phyloP scores from a whole-genome alignment of 148 eudicot species.

The Rheum nobile region DNA sequence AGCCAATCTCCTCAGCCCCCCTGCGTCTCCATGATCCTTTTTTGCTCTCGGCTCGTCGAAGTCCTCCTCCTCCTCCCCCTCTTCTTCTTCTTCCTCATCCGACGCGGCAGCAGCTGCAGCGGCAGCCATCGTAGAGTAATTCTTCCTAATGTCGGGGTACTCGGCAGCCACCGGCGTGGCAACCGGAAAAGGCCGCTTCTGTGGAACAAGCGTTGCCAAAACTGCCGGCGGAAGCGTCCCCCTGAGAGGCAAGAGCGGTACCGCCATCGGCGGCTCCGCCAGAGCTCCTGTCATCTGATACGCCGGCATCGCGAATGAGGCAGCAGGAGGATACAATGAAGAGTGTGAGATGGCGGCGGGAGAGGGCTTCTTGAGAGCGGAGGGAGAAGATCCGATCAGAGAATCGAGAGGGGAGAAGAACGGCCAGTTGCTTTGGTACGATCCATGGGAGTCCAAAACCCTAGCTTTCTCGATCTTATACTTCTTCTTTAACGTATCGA shows the following conservation, averaged over 20 bases:
- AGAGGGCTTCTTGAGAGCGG: constrained; percentile 19
- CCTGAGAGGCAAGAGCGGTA: constrained; percentile 32
- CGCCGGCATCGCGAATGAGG: no score
- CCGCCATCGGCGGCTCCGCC: constrained; percentile 37
- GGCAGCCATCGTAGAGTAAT: constrained; percentile 67
- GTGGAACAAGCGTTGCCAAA: constrained; percentile 36
- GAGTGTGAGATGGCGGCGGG: constrained; percentile 13
- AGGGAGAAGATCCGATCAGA: constrained; percentile 31
- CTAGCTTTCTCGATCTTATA: constrained; percentile 61
- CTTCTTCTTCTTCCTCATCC: constrained; percentile 34
- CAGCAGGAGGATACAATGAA: no score
- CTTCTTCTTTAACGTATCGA: constrained; percentile 78
- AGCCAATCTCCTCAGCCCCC: constrained; percentile 45
- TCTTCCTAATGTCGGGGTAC: constrained; percentile 44
- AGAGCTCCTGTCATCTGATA: background rate
- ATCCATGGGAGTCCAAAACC: constrained; percentile 38
- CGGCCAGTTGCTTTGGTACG: constrained; percentile 36
- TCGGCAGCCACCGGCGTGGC: constrained; percentile 3
- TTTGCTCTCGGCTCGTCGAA: background rate
- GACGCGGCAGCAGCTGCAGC: constrained; percentile 42
- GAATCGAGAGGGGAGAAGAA: constrained; percentile 39
- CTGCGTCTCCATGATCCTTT: constrained; percentile 17
- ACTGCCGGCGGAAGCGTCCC: constrained; percentile 11
- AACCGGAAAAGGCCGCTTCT: constrained; percentile 36
- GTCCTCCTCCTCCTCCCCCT: constrained; percentile 21